Conservation (phyloP, 179 eudicot genomes). For the Beta macrorhiza region DNA sequence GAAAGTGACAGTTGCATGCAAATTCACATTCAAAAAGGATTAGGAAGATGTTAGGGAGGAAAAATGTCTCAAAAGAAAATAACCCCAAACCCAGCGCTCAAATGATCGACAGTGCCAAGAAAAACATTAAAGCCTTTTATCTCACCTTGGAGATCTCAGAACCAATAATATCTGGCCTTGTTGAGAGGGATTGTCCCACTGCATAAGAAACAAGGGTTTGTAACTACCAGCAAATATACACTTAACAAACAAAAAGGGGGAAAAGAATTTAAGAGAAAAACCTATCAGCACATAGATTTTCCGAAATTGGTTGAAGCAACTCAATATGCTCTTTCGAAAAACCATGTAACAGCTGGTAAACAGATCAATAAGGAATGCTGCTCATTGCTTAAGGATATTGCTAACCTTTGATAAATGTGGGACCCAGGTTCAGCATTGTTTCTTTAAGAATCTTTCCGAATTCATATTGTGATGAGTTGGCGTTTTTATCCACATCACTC, state of each 20-base stretch:
- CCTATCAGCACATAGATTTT: neutral
- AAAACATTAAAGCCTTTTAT: slow-evolving; percentile 14
- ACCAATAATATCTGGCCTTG: slow-evolving; percentile 96
- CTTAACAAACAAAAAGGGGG: neutral
- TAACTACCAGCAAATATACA: slow-evolving; percentile 9
- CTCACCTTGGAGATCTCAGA: slow-evolving; percentile 77
- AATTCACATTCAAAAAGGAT: neutral
- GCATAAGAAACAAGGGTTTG: slow-evolving; percentile 42
- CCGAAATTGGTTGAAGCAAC: neutral
- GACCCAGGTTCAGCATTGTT: slow-evolving; percentile 78
- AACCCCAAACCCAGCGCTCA: neutral
- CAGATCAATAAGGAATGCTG: neutral
- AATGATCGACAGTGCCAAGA: slow-evolving; percentile 5
- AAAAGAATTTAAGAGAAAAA: neutral
- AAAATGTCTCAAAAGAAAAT: neutral
- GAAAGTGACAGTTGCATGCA: neutral
- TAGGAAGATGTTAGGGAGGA: neutral
- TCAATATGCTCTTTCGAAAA: neutral
- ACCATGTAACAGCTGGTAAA: neutral
- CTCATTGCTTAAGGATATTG: slow-evolving; percentile 5
- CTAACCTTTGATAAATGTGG: slow-evolving; percentile 90
- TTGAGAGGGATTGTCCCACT: slow-evolving; percentile 98
- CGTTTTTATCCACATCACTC: slow-evolving; percentile 31
- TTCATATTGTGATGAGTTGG: slow-evolving; percentile 42
- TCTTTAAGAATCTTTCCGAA: slow-evolving; percentile 82